Evolutionary conservation across 768 basidiomycete genomes (phyloP), one percentile per base, ranked within the genome.

Genomic region (Mycena haematopus): DNA sequence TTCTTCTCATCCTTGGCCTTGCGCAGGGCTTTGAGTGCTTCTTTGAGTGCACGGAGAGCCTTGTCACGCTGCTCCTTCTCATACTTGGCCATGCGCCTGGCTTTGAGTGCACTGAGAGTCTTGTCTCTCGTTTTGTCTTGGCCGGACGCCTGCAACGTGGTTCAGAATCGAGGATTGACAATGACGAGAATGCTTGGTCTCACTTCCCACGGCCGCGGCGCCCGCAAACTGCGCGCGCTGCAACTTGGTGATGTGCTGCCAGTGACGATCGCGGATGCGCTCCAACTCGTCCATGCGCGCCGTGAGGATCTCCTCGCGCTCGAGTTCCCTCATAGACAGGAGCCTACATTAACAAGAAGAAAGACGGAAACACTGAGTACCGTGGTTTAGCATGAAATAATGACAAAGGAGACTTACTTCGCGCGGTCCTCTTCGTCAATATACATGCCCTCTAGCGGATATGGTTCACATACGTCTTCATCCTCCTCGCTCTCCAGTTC

Each of bases 1-100:
- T n/a, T n/a, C n/a, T n/a, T n/a, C n/a, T n/a, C n/a, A n/a, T n/a
- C n/a, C n/a, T n/a, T n/a, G n/a, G n/a, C n/a, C n/a, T n/a, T n/a
- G n/a, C n/a, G n/a, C n/a, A n/a, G n/a, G n/a, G n/a, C n/a, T n/a
- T n/a, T n/a, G n/a, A n/a, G n/a, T n/a, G n/a, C n/a, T n/a, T n/a
- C n/a, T n/a, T n/a, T n/a, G n/a, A n/a, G n/a, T n/a, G n/a, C n/a
- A n/a, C n/a, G n/a, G n/a, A n/a, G n/a, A n/a, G n/a, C 92, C 85
- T 92, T 93, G 69, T 91, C 95, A 62, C 89, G 84, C 73, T 89
- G 84, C 73, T 89, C 90, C 75, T 90, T 89, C 74, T 96, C 93
- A 66, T 90, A 92, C 76, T 95, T 96, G 10, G 93, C 94, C 69
- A 89, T 92, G 36, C 96, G 84, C 69, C 82, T 89, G 6, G 90